phyloP scores from a whole-genome alignment of 306 rosid species.

The Canavalia gladiata region DNA sequence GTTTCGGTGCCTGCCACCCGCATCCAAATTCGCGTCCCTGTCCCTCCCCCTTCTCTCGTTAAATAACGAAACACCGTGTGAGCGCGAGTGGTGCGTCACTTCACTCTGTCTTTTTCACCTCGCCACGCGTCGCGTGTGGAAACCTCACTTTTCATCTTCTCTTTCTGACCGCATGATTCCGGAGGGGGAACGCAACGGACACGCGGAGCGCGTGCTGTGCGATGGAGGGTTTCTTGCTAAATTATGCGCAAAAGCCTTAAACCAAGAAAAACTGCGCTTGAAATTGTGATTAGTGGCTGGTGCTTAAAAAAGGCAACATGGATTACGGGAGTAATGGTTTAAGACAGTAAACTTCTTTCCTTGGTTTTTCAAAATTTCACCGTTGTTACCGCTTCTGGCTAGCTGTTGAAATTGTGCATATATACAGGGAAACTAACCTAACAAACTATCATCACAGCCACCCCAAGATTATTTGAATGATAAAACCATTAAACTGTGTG shows the following conservation, averaged over 20 bases:
- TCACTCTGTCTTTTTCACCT: neutral
- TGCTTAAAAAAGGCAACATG: slow-evolving; percentile 18
- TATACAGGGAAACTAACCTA: neutral
- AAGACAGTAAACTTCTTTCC: neutral
- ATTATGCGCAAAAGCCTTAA: no score
- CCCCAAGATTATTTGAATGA: neutral
- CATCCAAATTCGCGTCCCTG: slow-evolving; percentile 30
- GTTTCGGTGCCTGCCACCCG: slow-evolving; percentile 57
- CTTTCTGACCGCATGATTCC: neutral
- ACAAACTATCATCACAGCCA: neutral
- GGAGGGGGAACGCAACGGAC: neutral
- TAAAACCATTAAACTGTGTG: neutral
- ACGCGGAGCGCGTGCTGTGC: neutral
- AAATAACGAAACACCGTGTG: slow-evolving; percentile 10
- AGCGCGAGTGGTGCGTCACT: neutral
- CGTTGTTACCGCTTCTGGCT: neutral
- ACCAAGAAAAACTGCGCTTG: neutral
- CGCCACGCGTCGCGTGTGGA: accelerated
- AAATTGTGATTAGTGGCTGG: slow-evolving; percentile 2
- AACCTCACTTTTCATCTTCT: no score
- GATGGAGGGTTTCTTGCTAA: no score
- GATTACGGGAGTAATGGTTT: slow-evolving; percentile 11
- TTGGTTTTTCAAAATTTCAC: neutral
- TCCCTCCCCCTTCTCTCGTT: slow-evolving; percentile 23
- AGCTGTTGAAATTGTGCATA: neutral